phyloP scores from a whole-genome alignment of 2,329 filamentous ascomycete species.

The Phialophora verrucosa region DNA sequence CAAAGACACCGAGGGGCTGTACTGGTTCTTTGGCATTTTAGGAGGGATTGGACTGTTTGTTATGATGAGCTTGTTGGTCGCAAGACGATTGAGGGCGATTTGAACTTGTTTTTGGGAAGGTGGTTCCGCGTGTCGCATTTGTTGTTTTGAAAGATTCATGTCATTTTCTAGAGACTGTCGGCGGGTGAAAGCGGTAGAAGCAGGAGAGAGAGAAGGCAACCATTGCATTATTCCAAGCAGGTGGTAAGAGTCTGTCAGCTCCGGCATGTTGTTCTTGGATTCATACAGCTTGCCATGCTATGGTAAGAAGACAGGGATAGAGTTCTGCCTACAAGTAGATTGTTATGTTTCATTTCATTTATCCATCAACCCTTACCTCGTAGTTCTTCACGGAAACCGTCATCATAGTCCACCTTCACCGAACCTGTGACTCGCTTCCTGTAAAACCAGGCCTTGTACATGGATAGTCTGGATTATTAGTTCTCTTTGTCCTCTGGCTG shows the following conservation, averaged over 20 bases:
- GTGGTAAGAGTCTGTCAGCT: background rate
- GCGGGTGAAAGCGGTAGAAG: background rate
- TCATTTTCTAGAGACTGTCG: background rate
- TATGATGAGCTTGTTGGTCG: constrained; percentile 46
- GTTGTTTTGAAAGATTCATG: background rate
- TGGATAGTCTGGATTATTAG: no score
- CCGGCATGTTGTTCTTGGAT: background rate
- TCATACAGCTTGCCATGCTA: background rate
- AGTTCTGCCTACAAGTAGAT: background rate
- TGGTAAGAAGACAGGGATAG: background rate
- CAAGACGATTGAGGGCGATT: constrained; percentile 44
- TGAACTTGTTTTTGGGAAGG: background rate
- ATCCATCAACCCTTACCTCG: background rate
- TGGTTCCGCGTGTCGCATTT: background rate
- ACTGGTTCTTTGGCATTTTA: constrained; percentile 58
- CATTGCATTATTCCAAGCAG: background rate
- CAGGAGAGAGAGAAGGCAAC: background rate
- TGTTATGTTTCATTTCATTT: background rate
- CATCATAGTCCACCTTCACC: no score
- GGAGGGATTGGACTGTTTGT: constrained; percentile 54
- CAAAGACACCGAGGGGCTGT: constrained; percentile 43
- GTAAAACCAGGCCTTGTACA: no score
- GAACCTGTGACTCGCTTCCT: no score
- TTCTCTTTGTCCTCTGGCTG: no score
- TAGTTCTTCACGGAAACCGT: no score